Evolutionary conservation across 2,329 filamentous ascomycete species (phyloP).

Genomic region (Fusarium burgessii): DNA sequence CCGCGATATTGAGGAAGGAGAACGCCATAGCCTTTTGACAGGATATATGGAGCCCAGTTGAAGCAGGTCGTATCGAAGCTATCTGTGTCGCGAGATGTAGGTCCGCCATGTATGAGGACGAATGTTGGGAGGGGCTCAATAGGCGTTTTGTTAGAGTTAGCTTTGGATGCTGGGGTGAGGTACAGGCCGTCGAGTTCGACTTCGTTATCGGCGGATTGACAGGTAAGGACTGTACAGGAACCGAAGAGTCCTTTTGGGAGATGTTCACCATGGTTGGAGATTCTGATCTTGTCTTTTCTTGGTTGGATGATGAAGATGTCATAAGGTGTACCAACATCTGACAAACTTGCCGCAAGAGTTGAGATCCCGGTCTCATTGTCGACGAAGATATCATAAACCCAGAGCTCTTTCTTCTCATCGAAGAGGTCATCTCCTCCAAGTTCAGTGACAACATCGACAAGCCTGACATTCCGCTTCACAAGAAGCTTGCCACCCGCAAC

Average conservation of each 20-base stretch:
- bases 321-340: constrained; percentile 29
- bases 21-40: constrained; percentile 53
- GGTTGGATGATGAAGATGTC: constrained; percentile 17
- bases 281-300: not conserved
- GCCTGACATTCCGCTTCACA: constrained; percentile 7
- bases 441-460: constrained; percentile 16
- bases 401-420: constrained; percentile 7
- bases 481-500: constrained; percentile 18
- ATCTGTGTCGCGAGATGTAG: constrained; percentile 20
- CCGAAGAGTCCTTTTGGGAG: constrained; percentile 2
- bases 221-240: constrained; percentile 11
- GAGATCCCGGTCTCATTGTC: not conserved
- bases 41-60: constrained; percentile 49
- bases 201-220: constrained; percentile 21
- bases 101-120: constrained; percentile 30
- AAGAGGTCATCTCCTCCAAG: constrained; percentile 23
- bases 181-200: constrained; percentile 29
- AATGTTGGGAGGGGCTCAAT: constrained; percentile 21
- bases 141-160: not conserved
- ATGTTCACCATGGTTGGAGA: constrained; percentile 20
- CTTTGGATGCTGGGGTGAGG: constrained; percentile 7
- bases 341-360: constrained; percentile 33
- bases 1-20: constrained; percentile 56
- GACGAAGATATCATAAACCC: constrained; percentile 28
- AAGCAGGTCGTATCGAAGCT: constrained; percentile 45